phyloP scores from a whole-genome alignment of 495 filamentous ascomycete genomes.

The Hypoxylon trugodes region DNA sequence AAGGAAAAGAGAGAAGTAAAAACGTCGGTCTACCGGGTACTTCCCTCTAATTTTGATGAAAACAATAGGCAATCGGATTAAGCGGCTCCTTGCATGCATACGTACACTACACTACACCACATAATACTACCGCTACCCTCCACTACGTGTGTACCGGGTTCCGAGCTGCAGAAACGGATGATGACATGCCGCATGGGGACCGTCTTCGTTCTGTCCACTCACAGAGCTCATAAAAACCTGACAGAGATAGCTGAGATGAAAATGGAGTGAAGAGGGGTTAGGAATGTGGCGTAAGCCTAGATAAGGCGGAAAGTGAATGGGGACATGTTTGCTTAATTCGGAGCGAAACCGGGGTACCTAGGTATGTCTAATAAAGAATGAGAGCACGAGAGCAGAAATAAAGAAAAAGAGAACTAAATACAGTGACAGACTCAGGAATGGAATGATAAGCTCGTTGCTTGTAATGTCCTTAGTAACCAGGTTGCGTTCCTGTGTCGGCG shows the following conservation, averaged over 20 bases:
- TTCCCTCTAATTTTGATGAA: no score
- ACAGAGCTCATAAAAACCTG: no score
- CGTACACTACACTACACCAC: no score
- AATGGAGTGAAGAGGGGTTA: constrained; percentile 6
- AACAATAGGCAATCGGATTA: constrained; percentile 16
- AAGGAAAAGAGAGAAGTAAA: no score
- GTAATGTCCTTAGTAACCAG: no score
- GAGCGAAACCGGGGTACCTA: no score
- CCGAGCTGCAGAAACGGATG: constrained; percentile 28
- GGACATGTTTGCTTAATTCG: constrained; percentile 13
- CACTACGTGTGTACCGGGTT: constrained; percentile 16
- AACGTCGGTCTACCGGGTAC: no score
- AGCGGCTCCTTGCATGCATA: constrained; percentile 9
- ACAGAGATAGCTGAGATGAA: not conserved
- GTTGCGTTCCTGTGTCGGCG: constrained; percentile 36
- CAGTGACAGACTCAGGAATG: constrained; percentile 7
- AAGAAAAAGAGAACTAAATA: constrained; percentile 1
- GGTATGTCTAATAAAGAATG: constrained; percentile 2
- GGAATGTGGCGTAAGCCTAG: constrained; percentile 30
- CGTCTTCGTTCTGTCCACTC: constrained; percentile 3
- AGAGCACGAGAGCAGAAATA: not conserved
- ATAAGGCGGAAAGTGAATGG: constrained; percentile 1
- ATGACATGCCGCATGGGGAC: constrained; percentile 35
- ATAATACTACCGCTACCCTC: no score
- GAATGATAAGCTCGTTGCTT: constrained; percentile 3